phyloP scores from a whole-genome alignment of 495 filamentous ascomycete species.

The Cudoniella acicularis region DNA sequence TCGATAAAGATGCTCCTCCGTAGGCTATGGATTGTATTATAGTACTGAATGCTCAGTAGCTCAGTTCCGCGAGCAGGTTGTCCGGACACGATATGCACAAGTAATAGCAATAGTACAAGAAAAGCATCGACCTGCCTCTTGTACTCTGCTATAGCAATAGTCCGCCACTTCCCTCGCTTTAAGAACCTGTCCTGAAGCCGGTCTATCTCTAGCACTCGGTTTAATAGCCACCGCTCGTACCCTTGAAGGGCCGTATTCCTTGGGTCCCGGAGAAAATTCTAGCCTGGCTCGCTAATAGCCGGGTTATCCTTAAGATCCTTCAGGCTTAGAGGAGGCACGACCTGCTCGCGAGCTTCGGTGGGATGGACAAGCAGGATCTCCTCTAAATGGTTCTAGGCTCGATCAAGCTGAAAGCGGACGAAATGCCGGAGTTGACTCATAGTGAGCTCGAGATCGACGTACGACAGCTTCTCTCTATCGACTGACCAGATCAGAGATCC shows the following conservation, averaged over 20 bases:
- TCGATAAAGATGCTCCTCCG: slow-evolving; percentile 14
- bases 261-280: slow-evolving; percentile 3
- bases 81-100: slow-evolving; percentile 25
- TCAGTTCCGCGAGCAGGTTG: slow-evolving; percentile 27
- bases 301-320: slow-evolving; percentile 4
- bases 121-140: slow-evolving; percentile 9
- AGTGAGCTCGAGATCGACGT: slow-evolving; percentile 2
- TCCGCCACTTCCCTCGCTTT: neutral
- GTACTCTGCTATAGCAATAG: neutral
- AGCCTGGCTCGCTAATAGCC: slow-evolving; percentile 1
- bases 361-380: neutral
- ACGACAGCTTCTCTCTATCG: neutral
- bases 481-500: slow-evolving; percentile 1
- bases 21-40: slow-evolving; percentile 19
- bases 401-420: neutral
- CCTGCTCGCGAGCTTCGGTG: too few relatives aligned
- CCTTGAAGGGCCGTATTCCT: slow-evolving; percentile 1
- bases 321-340: neutral
- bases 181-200: slow-evolving; percentile 5
- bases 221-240: slow-evolving; percentile 5
- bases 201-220: neutral
- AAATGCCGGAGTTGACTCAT: neutral
- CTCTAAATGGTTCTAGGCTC: neutral
- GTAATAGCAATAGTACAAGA: slow-evolving; percentile 23
- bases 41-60: slow-evolving; percentile 26